Base-by-base conservation (phyloP, 2,329 filamentous ascomycete genomes). In the Grosmannia clavigera region DNA sequence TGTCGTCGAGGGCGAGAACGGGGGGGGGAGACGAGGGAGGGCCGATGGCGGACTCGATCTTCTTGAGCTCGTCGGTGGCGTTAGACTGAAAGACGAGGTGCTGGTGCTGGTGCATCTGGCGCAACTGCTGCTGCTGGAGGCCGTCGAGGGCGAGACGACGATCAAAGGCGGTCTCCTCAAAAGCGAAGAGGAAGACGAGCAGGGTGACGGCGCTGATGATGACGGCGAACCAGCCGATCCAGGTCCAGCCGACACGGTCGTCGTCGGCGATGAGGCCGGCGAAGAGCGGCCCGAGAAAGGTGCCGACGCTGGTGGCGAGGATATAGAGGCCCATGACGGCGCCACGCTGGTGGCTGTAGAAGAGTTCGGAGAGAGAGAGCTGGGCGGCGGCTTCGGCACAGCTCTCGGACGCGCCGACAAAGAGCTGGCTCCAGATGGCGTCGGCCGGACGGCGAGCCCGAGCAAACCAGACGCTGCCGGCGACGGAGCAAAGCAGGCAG, bases 261-360 rank as follows among this genome's bases (percentile, higher is more conserved):
- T 59, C 55, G 52, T 59, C 58, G 25, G 58, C 58, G 38, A 59
- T 59, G 10, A 59, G 58, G 27, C 58, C 58, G 40, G 58, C 58
- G 16, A 59, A 50, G 19, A 59, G 58, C 6, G 58, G 58, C 1
- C 58, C 58, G 7, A 59, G 40, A 55, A 59, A 59, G 40, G 58
- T 59, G 27, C 58, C 58, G 2, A 59, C 40, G 48, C 52, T 55
- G 9, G 58, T 59, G 38, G 58, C 58, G 9, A 59, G 58, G 14
- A 59, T 59, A 16, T 59, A 59, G 14, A 74, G 66, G 63, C 58
- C 58, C 52, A 59, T 55, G 58, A 59, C 58, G 3, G 72, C 68
- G 2, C 78, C 79, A 60, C 80, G 72, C 65, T 83, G 77, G 61
- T 83, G 79, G 12, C 82, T 69, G 66, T 80, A 82, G 68, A 82